A percentile compares a stretch with the other conserved stretches of the same genome.
Evolutionary conservation across 306 rosid genomes (phyloP).

Genomic region (Medicago ruthenica): DNA sequence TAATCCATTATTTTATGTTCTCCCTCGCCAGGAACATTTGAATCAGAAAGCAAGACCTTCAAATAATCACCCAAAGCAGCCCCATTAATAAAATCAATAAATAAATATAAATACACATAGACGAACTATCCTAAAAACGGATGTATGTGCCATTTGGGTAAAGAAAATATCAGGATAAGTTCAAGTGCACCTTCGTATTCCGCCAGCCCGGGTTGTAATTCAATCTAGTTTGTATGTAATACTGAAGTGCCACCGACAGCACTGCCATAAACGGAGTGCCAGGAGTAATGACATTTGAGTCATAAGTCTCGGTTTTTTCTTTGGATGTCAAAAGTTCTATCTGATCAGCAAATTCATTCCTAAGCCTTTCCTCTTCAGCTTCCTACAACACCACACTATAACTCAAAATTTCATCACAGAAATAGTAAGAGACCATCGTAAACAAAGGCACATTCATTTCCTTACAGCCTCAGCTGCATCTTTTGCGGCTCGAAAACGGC

Average conservation of each 20-base stretch:
- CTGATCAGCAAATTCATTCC: conserved; percentile 75
- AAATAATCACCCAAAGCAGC: conserved; percentile 73
- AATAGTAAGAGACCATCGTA: conserved; percentile 33
- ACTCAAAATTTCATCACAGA: conserved; percentile 35
- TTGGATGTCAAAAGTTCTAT: conserved; percentile 58
- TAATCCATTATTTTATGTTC: conserved; percentile 93
- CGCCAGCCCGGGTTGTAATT: conserved; percentile 84
- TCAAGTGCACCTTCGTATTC: conserved; percentile 72
- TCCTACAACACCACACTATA: conserved; percentile 58
- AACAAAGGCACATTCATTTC: conserved; percentile 42
- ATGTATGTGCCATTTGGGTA: conserved; percentile 23
- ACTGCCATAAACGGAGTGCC: conserved; percentile 93
- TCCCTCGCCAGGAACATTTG: conserved; percentile 97
- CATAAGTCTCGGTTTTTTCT: conserved; percentile 78
- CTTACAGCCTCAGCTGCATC: conserved; percentile 97
- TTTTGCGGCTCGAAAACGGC: conserved; percentile 95
- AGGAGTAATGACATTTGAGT: conserved; percentile 93
- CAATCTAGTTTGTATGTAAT: conserved; percentile 81
- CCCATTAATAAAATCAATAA: conserved; percentile 43
- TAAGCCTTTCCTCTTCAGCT: conserved; percentile 92
- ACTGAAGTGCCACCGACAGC: conserved; percentile 91
- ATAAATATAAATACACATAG: conserved; percentile 58
- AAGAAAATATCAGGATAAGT: conserved; percentile 37
- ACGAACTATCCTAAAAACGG: conserved; percentile 59
- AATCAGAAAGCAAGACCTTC: conserved; percentile 98